A percentile compares a stretch with the other conserved stretches of the same genome.
phyloP scores from a whole-genome alignment of 345 rosid species.

The Aethionema arabicum region DNA sequence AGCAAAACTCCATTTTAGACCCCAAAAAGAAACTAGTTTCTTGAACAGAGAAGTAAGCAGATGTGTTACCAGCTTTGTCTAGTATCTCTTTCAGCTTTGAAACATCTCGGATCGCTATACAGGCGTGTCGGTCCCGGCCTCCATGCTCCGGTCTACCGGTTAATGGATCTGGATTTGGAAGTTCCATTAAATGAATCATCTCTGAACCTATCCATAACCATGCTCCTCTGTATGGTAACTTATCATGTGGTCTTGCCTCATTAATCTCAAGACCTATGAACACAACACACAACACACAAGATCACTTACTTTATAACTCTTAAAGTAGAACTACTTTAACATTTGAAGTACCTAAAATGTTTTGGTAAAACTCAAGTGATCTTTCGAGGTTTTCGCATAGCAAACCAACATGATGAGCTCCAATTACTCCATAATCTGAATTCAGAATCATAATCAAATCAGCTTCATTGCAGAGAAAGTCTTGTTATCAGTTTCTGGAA shows the following conservation, averaged over 20 bases:
- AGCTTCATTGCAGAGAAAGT: constrained; percentile 5
- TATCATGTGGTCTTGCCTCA: constrained; percentile 89
- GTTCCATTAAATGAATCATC: constrained; percentile 99
- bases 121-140: constrained; percentile 90
- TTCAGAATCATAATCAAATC: constrained; percentile 4
- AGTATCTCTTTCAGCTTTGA: constrained; percentile 67
- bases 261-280: constrained; percentile 71
- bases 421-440: constrained; percentile 78
- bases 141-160: constrained; percentile 90
- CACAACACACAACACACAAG: too few relatives aligned
- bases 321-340: too few relatives aligned
- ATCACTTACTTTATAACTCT: constrained; percentile 28
- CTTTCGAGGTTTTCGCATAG: constrained; percentile 80
- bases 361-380: constrained; percentile 85
- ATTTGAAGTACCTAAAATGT: constrained; percentile 73
- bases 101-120: constrained; percentile 77
- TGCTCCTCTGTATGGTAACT: constrained; percentile 89
- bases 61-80: constrained; percentile 65
- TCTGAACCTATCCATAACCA: constrained; percentile 98
- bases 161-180: constrained; percentile 93
- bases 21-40: not conserved
- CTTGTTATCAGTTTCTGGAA: not conserved
- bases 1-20: not conserved
- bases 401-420: constrained; percentile 86
- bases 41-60: not conserved